A percentile compares a stretch with the other conserved stretches of the same genome.
Evolutionary conservation across 169 alveolate species (phyloP).

Genomic region (Plasmodium relictum): DNA sequence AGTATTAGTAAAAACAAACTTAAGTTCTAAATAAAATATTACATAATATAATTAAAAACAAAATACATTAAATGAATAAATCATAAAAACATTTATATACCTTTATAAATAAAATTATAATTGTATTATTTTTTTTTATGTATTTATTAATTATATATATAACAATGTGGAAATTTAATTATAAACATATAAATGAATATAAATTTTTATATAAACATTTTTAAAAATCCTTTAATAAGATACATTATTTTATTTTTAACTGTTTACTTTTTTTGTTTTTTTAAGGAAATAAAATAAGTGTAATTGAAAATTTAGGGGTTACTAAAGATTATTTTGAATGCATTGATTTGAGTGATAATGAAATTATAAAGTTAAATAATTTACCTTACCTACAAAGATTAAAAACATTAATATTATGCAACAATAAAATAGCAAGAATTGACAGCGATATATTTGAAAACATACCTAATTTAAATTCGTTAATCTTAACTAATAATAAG

Average conservation of each 20-base stretch:
- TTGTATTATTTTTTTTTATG: no score
- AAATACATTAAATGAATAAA: no score
- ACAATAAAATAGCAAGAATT: slow-evolving; percentile 87
- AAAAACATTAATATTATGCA: slow-evolving; percentile 88
- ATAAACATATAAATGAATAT: background rate
- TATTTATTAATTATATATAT: background rate
- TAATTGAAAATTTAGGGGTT: slow-evolving; percentile 91
- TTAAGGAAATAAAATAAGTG: slow-evolving; percentile 89
- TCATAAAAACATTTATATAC: no score
- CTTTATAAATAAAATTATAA: no score
- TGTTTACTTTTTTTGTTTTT: slow-evolving; percentile 2
- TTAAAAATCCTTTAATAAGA: background rate
- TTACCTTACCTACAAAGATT: slow-evolving; percentile 90
- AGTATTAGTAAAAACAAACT: no score
- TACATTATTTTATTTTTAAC: background rate
- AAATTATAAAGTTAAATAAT: slow-evolving; percentile 89
- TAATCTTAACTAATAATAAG: slow-evolving; percentile 92
- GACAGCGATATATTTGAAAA: slow-evolving; percentile 80
- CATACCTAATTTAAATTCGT: slow-evolving; percentile 89
- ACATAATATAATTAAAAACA: no score
- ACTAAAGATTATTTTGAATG: slow-evolving; percentile 93
- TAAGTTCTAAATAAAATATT: no score
- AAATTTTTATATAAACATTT: no score
- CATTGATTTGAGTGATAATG: slow-evolving; percentile 92
- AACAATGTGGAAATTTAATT: background rate